Evolutionary conservation across 1,284 basidiomycete genomes (phyloP), one percentile per base, ranked within the genome.

Genomic region (Lentinus polychrous): DNA sequence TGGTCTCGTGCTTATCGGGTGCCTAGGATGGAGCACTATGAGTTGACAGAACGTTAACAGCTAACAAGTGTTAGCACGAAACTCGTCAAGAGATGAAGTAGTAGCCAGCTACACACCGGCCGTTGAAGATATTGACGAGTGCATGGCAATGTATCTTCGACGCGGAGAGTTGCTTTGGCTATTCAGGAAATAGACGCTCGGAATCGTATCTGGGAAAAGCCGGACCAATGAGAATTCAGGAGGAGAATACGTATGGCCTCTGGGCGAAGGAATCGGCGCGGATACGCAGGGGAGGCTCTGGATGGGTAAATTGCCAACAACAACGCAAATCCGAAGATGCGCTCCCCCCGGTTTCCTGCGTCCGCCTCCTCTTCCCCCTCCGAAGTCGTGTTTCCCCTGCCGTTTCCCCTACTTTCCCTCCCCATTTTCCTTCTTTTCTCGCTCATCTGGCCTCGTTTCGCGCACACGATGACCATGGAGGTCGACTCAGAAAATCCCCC

Each of bases 151-250:
- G 36, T 7, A 37, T 15, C n/a, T 37, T 15, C 36, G 36, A 37
- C 18, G n/a, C 36, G n/a, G 36, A 4, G 36, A 20, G 10, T 4
- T 37, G 18, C 6, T 37, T 15, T 37, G n/a, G 18, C 36, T 12
- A 15, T 20, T 15, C 36, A 7, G 7, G n/a, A 20, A 46, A n/a
- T 47, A 43, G 48, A 33, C 50, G 52, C 52, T 22, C 24, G 8
- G 12, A 45, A 50, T 65, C 61, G 63, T 65, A 65, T 48, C 55
- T 65, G 63, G 63, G 57, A 57, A 59, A 60, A 31, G 62, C 62
- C 63, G 63, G 50, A 41, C 63, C 62, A 65, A 65, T 65, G 50
- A 59, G 58, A 54, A 45, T 6, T 45, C 44, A 17, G 17, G 50
- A 35, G 54, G 36, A 45, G 46, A 43, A 49, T 23, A 51, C 51